Conservation (phyloP, 176 grass and related monocot species). For the Cymbopogon citratus region DNA sequence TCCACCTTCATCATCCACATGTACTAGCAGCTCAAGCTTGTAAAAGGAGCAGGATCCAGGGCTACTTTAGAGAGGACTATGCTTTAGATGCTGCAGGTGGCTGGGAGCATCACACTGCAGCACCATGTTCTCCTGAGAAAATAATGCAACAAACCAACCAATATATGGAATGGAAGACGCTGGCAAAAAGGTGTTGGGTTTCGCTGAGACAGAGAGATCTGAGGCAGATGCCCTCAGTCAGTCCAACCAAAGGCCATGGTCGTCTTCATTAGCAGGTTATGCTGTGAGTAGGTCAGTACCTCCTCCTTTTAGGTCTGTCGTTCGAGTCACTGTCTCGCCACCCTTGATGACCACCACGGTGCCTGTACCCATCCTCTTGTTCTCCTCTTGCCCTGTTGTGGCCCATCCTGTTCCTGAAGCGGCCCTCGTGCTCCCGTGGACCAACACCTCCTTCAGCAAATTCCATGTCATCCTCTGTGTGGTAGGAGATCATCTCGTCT, state of each 20-base stretch:
- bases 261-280: background rate
- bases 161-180: background rate
- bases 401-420: conserved; percentile 29
- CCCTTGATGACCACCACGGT: conserved; percentile 29
- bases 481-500: conserved; percentile 32
- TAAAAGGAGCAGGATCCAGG: conserved; percentile 5
- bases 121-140: background rate
- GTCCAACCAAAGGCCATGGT: conserved; percentile 2
- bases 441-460: conserved; percentile 22
- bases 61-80: background rate
- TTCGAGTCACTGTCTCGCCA: conserved; percentile 36
- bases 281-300: conserved; percentile 34
- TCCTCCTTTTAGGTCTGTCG: conserved; percentile 29
- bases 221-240: conserved; percentile 11
- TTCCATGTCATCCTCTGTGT: conserved; percentile 30
- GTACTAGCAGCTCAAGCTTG: background rate
- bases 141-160: conserved; percentile 26
- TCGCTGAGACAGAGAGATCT: background rate
- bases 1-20: conserved; percentile 1
- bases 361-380: conserved; percentile 33
- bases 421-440: conserved; percentile 13
- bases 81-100: background rate
- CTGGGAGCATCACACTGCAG: background rate
- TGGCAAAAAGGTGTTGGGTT: background rate
- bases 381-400: conserved; percentile 31